Percentiles rank a stretch among this genome's conserved stretches.
These are phyloP conservation scores for Penicillium turbatum DNA, from an alignment of 495 filamentous ascomycete species.

Conservation along the genomic window DNA sequence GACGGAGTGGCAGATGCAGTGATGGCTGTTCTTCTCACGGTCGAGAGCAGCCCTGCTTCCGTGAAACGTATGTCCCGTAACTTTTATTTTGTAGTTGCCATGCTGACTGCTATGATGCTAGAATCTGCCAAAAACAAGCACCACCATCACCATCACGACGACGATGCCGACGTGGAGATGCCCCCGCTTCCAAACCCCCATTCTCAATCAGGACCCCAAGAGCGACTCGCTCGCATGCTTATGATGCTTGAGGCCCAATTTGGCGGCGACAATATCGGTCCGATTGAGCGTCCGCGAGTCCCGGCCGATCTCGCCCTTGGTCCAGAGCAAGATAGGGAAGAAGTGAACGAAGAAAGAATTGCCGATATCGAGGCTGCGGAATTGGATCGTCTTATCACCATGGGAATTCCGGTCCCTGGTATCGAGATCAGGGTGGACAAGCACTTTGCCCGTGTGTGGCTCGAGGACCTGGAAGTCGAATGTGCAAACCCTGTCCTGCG, in stretches of 20 bases:
- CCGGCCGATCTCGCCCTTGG: slow-evolving; percentile 39
- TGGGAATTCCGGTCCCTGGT: slow-evolving; percentile 86
- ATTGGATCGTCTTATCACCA: slow-evolving; percentile 62
- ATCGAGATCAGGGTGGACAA: slow-evolving; percentile 85
- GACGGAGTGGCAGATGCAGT: slow-evolving; percentile 96
- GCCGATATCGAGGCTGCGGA: slow-evolving; percentile 57
- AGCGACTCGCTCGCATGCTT: slow-evolving; percentile 76
- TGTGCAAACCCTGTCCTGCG: slow-evolving; percentile 66
- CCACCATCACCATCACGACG: slow-evolving; percentile 54
- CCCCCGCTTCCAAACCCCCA: slow-evolving; percentile 58
- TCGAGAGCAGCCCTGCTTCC: slow-evolving; percentile 90
- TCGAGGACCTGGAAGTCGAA: slow-evolving; percentile 88
- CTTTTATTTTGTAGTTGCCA: background rate
- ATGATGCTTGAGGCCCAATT: slow-evolving; percentile 98
- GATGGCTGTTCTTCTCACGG: slow-evolving; percentile 80
- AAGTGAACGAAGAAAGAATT: slow-evolving; percentile 43
- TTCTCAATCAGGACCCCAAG: slow-evolving; percentile 60
- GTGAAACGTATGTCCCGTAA: slow-evolving; percentile 69
- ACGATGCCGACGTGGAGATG: slow-evolving; percentile 33
- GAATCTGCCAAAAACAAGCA: slow-evolving; percentile 54
- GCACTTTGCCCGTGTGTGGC: slow-evolving; percentile 81
- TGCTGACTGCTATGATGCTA: slow-evolving; percentile 21
- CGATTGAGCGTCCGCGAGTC: slow-evolving; percentile 65
- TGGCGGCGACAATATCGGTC: slow-evolving; percentile 62
- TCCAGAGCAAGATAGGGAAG: slow-evolving; percentile 27